Percentiles rank a stretch among this genome's conserved stretches.
Evolutionary conservation across 75 land plant genomes (phyloP).

Genomic region (Cupressus sempervirens): DNA sequence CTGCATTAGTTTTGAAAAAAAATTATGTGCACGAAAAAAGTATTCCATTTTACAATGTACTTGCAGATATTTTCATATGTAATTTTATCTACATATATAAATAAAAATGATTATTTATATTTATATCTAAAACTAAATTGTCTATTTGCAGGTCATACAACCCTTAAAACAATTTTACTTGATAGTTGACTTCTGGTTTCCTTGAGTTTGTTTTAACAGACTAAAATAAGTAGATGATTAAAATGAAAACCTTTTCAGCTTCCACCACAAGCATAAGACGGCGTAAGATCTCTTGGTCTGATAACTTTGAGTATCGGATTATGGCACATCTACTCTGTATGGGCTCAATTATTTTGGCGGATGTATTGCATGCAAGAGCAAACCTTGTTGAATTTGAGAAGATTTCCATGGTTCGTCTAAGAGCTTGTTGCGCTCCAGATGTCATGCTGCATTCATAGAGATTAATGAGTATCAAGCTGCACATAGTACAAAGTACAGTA

Average conservation of each 20-base stretch:
- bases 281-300: constrained; percentile 88
- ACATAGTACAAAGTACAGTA: not conserved
- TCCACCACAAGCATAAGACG: constrained; percentile 83
- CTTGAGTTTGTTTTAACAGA: not conserved
- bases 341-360: constrained; percentile 97
- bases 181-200: not conserved
- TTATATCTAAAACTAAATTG: too few relatives aligned
- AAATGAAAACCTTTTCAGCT: constrained; percentile 72
- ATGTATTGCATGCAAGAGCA: constrained; percentile 98
- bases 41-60: too few relatives aligned
- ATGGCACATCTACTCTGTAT: constrained; percentile 99
- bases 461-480: not conserved
- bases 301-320: constrained; percentile 88
- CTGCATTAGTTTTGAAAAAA: too few relatives aligned
- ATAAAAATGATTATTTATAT: too few relatives aligned
- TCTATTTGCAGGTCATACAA: not conserved
- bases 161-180: not conserved
- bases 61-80: too few relatives aligned
- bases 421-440: constrained; percentile 97
- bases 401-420: constrained; percentile 98
- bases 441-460: constrained; percentile 76
- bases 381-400: constrained; percentile 98
- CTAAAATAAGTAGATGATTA: not conserved
- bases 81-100: too few relatives aligned
- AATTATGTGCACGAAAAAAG: too few relatives aligned